Conservation (phyloP, 257 asterid genomes). For the Penstemon eatonii region DNA sequence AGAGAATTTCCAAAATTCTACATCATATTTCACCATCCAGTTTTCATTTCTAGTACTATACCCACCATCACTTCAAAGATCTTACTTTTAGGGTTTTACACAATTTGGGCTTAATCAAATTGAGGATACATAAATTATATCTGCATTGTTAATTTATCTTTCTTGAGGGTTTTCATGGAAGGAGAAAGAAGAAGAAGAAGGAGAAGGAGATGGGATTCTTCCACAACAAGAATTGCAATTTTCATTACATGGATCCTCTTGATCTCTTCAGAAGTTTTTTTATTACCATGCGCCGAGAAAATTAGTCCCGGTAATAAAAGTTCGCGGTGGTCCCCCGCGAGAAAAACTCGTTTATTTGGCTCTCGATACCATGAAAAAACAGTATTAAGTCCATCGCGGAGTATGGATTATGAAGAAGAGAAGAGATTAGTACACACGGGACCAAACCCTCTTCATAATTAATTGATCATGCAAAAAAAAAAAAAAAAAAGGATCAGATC, state of each 20-base stretch:
- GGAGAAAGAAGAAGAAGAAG: constrained; percentile 22
- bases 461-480: background rate
- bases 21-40: constrained; percentile 13
- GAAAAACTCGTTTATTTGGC: constrained; percentile 38
- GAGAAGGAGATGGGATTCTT: constrained; percentile 27
- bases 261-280: constrained; percentile 35
- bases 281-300: constrained; percentile 30
- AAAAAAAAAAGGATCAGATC: background rate
- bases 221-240: constrained; percentile 20
- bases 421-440: constrained; percentile 60
- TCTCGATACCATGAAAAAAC: constrained; percentile 28
- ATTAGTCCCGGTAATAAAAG: constrained; percentile 1
- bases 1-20: background rate
- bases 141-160: background rate
- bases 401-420: constrained; percentile 35
- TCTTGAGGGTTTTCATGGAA: constrained; percentile 22
- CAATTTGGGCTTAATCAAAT: too few species aligned
- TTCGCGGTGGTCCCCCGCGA: constrained; percentile 38
- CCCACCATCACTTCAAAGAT: too few species aligned
- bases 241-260: constrained; percentile 32
- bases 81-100: too few species aligned
- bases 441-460: constrained; percentile 62
- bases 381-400: constrained; percentile 11
- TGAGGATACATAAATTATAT: too few species aligned
- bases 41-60: background rate